Evolutionary conservation across 78 protist species (phyloP).

Genomic region (Dictyostelium purpureum): DNA sequence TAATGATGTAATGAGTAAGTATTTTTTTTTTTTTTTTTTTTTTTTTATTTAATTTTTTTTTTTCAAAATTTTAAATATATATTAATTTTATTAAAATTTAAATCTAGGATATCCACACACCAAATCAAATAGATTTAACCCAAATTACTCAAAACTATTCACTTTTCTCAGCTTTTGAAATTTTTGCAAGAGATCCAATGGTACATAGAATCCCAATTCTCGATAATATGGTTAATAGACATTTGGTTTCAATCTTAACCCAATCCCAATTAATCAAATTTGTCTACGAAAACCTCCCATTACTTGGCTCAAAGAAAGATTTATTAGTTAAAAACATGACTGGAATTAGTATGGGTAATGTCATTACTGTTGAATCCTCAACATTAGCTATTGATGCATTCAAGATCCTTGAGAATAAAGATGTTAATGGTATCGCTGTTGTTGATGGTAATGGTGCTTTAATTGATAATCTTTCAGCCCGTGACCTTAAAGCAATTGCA

Average conservation of each 20-base stretch:
- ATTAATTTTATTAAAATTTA: neutral
- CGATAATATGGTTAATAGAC: constrained; percentile 37
- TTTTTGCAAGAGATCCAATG: constrained; percentile 67
- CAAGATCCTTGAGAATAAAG: constrained; percentile 41
- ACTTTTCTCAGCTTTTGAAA: constrained; percentile 39
- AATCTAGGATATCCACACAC: constrained; percentile 11
- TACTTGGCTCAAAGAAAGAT: constrained; percentile 62
- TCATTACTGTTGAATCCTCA: neutral
- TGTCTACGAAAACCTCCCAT: constrained; percentile 27
- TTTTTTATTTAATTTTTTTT: neutral
- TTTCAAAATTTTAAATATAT: too few species aligned
- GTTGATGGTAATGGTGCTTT: constrained; percentile 20
- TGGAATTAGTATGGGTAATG: constrained; percentile 12
- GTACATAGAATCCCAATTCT: constrained; percentile 67
- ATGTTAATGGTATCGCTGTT: constrained; percentile 67
- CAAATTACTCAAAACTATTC: constrained; percentile 61
- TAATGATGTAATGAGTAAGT: constrained; percentile 59
- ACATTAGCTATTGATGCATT: constrained; percentile 63
- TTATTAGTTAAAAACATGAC: constrained; percentile 33
- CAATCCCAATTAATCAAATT: constrained; percentile 58
- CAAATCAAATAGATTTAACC: constrained; percentile 37
- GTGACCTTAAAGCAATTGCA: constrained; percentile 68
- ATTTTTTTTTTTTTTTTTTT: neutral
- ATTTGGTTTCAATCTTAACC: constrained; percentile 60
- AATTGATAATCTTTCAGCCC: constrained; percentile 23